A percentile compares a stretch with the other conserved stretches of the same genome.
These are phyloP conservation scores for Monascus ruber DNA, from an alignment of 2,329 filamentous ascomycete genomes.

Conservation along the genomic window DNA sequence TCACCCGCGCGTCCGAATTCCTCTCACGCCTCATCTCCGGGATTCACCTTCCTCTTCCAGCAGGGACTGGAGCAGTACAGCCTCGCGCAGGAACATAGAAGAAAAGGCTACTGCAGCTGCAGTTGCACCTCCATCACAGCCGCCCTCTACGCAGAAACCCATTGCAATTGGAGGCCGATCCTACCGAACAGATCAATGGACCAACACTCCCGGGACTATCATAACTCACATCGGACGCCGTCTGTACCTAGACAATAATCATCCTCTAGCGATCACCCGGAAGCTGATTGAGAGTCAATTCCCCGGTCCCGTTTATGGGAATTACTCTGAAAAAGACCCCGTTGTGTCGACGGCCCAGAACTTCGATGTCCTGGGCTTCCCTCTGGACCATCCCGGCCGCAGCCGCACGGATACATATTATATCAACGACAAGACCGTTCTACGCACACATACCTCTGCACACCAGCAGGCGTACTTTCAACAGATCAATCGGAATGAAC, in stretches of 20 bases:
- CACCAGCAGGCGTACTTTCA: conserved; percentile 79
- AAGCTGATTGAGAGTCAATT: conserved; percentile 88
- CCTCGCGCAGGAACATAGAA: conserved; percentile 12
- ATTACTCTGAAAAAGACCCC: conserved; percentile 69
- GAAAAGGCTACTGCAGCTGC: conserved; percentile 5
- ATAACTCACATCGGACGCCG: conserved; percentile 60
- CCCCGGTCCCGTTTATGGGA: conserved; percentile 57
- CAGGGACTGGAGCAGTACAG: conserved; percentile 23
- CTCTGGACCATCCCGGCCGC: conserved; percentile 74
- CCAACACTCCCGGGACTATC: conserved; percentile 70
- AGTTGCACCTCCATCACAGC: conserved; percentile 1
- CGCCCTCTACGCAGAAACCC: conserved; percentile 9
- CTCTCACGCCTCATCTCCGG: conserved; percentile 8
- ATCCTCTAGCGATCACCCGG: conserved; percentile 82
- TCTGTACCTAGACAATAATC: conserved; percentile 82
- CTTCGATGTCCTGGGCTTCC: conserved; percentile 94
- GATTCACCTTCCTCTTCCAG: conserved; percentile 6
- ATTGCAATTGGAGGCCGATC: conserved; percentile 51
- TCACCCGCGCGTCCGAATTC: conserved; percentile 10
- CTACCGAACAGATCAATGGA: conserved; percentile 67
- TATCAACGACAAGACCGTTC: conserved; percentile 68
- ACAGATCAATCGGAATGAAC: conserved; percentile 42
- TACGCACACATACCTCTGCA: conserved; percentile 89
- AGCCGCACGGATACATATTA: conserved; percentile 92
- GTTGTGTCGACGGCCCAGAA: conserved; percentile 79